Base-by-base conservation (phyloP, 805 yeast genomes). In the Schwanniomyces pseudopolymorphus region DNA sequence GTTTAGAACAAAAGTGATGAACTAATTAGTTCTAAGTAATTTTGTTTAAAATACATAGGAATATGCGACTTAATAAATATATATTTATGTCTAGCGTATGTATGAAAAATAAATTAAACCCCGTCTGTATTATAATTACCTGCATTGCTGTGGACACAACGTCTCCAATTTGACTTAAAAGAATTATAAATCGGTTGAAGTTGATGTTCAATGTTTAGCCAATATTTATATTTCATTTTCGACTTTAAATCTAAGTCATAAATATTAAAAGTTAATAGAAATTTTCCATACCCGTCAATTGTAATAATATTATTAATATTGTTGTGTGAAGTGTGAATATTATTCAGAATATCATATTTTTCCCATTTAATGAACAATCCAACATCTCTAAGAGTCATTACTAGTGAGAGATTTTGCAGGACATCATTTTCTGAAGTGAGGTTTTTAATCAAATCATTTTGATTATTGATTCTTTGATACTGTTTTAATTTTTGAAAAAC, bases 351-450 rank as follows among this genome's bases (percentile, higher is more conserved):
- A 51, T 60, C 62, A 42, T 58, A 60, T 46, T 60, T 61, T 43
- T 63, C 67, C 37, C 78, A 61, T 39, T 70, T 69, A 16, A 78
- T 52, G 45, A 81, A 73, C 14, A 82, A 54, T 0, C 85, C 81
- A 22, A 81, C 81, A 57, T 81, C 87, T 28, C 87, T 66, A 26
- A 75, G 59, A 0, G 85, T 69, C 85, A 81, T 81, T 4, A 72
- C 68, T 17, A 69, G 56, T 5, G 70, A 63, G 22, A 79, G 53
- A 25, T 63, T 66, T 1, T 69, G 69, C 47, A 69, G 68, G 8
- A 76, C 81, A 49, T 75, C 79, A 2, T 59, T 50, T 24, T 50
- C 52, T 1, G 66, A 58, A 1, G 64, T 57, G 21, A 67, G 45
- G 46, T 67, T 67, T 31, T 56, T 48, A 38, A 69, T 63, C 22